phyloP scores from a whole-genome alignment of 495 filamentous ascomycete genomes.

The Pyrenula aspistea region DNA sequence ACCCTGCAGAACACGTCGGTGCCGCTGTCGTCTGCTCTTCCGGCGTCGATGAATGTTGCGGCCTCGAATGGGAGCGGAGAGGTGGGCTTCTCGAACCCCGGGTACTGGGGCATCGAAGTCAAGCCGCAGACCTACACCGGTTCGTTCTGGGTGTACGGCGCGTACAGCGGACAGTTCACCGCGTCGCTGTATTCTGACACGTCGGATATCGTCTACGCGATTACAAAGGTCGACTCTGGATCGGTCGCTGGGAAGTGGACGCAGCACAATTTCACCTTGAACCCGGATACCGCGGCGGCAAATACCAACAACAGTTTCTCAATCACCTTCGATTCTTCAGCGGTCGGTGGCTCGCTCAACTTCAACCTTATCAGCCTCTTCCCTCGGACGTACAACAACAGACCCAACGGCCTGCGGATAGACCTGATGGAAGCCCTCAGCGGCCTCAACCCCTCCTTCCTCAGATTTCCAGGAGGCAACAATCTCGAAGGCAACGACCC shows the following conservation, averaged over 20 bases:
- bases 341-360: conserved; percentile 35
- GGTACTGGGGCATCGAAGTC: conserved; percentile 52
- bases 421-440: conserved; percentile 46
- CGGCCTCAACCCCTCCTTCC: conserved; percentile 40
- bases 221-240: conserved; percentile 4
- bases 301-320: conserved; percentile 56
- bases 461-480: conserved; percentile 58
- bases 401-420: conserved; percentile 47
- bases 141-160: conserved; percentile 44
- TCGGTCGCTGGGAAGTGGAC: not conserved
- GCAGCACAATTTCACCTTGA: conserved; percentile 18
- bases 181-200: conserved; percentile 8
- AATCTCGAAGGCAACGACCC: conserved; percentile 48
- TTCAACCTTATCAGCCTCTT: conserved; percentile 57
- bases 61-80: conserved; percentile 18
- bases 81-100: conserved; percentile 46
- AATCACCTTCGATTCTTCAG: conserved; percentile 41
- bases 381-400: conserved; percentile 51
- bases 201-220: conserved; percentile 1
- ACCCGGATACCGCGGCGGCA: conserved; percentile 29
- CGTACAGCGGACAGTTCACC: conserved; percentile 13
- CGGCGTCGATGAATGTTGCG: conserved; percentile 46
- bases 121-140: conserved; percentile 37
- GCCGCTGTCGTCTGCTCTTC: conserved; percentile 40
- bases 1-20: conserved; percentile 28